Conservation (phyloP, 1,284 basidiomycete genomes). For the Coniferiporia sulphurascens region DNA sequence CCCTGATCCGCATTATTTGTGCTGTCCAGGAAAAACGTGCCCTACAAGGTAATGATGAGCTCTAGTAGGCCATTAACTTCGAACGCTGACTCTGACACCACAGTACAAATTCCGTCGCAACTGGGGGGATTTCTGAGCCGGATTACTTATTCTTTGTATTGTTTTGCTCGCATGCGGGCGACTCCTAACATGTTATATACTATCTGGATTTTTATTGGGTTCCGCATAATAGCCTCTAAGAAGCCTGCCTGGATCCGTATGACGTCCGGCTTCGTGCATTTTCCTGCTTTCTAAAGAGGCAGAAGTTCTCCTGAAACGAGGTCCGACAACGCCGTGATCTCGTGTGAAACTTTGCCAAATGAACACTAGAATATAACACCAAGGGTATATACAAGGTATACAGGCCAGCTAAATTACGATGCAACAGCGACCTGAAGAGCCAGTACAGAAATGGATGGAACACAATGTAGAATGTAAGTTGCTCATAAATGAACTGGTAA, state of each 20-base stretch:
- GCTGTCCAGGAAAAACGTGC: constrained; percentile 59
- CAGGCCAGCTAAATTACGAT: not conserved
- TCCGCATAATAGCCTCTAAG: not conserved
- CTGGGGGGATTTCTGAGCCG: constrained; percentile 74
- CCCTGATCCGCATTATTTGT: not conserved
- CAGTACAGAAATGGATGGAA: not conserved
- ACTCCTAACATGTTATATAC: not conserved
- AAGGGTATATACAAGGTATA: not conserved
- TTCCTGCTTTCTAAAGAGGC: not conserved
- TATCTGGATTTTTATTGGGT: not conserved
- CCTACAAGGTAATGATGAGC: constrained; percentile 68
- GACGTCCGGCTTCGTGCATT: not conserved
- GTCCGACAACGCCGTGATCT: not conserved
- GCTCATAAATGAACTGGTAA: not conserved
- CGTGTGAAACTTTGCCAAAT: not conserved
- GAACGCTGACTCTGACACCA: constrained; percentile 38
- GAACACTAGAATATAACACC: not conserved
- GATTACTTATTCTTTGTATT: constrained; percentile 9
- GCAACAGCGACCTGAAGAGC: not conserved
- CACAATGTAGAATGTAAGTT: not conserved
- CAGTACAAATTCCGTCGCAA: constrained; percentile 86
- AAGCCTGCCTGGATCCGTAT: not conserved
- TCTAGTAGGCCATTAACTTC: constrained; percentile 26
- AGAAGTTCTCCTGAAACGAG: not conserved
- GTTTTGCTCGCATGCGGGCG: not conserved